phyloP scores from a whole-genome alignment of 1,284 basidiomycete species.

The Microbotryum intermedium region DNA sequence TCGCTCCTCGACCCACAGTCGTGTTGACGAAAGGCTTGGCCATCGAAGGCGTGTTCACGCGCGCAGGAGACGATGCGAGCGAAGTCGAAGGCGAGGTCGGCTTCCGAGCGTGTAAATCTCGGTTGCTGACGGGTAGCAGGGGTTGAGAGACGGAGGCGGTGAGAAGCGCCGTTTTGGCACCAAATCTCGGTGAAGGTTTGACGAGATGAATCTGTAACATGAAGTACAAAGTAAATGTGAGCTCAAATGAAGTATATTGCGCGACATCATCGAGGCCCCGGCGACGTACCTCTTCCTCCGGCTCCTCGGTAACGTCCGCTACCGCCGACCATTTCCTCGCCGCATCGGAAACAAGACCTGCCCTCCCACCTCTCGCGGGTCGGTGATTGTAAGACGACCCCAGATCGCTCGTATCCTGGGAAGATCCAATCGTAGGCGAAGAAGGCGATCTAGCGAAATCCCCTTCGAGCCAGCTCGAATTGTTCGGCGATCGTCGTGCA shows the following conservation, averaged over 20 bases:
- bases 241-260: too few species aligned
- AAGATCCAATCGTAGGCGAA: not conserved
- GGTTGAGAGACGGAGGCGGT: too few species aligned
- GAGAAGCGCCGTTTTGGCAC: too few species aligned
- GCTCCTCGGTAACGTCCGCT: too few species aligned
- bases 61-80: not conserved
- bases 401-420: not conserved
- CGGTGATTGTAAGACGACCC: not conserved
- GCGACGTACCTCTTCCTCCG: too few species aligned
- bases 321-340: not conserved
- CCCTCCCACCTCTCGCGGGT: not conserved
- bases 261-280: too few species aligned
- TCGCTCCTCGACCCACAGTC: not conserved
- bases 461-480: not conserved
- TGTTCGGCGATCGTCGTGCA: not conserved
- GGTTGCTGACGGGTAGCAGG: too few species aligned
- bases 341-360: not conserved
- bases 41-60: not conserved
- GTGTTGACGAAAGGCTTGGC: conserved; percentile 22
- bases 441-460: not conserved
- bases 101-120: too few species aligned
- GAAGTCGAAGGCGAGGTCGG: not conserved
- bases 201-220: too few species aligned
- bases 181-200: too few species aligned
- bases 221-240: too few species aligned